These are phyloP conservation scores for Lasiodiplodia sp. DNA, from an alignment of 2,329 filamentous ascomycete genomes.

Conservation along the genomic window DNA sequence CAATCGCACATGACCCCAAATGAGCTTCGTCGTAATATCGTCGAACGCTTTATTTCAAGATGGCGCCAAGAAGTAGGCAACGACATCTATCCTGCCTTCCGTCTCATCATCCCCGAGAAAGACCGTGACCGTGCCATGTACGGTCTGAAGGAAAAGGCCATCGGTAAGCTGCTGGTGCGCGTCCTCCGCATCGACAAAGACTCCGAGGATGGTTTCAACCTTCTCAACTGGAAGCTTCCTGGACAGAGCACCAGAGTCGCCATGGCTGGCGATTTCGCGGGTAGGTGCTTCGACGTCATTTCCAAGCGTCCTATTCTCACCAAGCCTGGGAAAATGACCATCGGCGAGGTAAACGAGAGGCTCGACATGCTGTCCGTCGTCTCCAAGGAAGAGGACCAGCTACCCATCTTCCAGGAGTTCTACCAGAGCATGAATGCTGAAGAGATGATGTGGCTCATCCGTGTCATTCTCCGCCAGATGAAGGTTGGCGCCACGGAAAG, in stretches of 20 bases:
- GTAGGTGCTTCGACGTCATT: constrained; percentile 85
- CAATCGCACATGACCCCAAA: constrained; percentile 69
- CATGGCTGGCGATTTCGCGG: constrained; percentile 89
- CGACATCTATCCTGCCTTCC: constrained; percentile 92
- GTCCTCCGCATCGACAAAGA: constrained; percentile 90
- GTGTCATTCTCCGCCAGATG: constrained; percentile 85
- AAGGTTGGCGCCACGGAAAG: constrained; percentile 66
- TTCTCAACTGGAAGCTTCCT: constrained; percentile 92
- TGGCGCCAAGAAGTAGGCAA: constrained; percentile 90
- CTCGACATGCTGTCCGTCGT: constrained; percentile 80
- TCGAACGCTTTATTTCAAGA: constrained; percentile 82
- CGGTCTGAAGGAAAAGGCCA: constrained; percentile 88
- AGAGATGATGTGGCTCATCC: constrained; percentile 92
- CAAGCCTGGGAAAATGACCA: constrained; percentile 77
- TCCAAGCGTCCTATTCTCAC: constrained; percentile 81
- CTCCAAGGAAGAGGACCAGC: constrained; percentile 81
- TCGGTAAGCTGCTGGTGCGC: constrained; percentile 89
- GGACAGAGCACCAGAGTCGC: constrained; percentile 68
- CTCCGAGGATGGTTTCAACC: constrained; percentile 83
- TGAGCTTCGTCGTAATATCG: constrained; percentile 80
- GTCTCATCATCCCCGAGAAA: constrained; percentile 90
- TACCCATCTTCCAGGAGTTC: constrained; percentile 81
- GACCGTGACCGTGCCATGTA: constrained; percentile 93
- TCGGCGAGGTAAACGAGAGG: constrained; percentile 87
- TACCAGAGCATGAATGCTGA: constrained; percentile 92